Evolutionary conservation across 2,329 filamentous ascomycete species (phyloP), one percentile per base, ranked within the genome.

Genomic region (Metarhizium brunneum): DNA sequence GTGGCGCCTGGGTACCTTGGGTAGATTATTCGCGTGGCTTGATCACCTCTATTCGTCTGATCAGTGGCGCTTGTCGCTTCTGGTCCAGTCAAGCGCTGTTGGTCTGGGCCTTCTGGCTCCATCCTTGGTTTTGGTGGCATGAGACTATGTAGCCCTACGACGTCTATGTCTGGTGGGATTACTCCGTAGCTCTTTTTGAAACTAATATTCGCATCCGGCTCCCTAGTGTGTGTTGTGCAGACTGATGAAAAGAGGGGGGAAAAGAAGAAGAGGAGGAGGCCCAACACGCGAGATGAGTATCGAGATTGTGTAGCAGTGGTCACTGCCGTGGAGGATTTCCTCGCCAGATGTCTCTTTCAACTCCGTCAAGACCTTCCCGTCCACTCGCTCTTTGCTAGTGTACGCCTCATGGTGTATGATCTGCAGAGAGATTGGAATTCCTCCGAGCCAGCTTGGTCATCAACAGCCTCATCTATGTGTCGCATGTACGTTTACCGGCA

Each of bases 41-140:
- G 25, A 45, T 29, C 38, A 50, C 16, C 43, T 32, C 18, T 2
- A 45, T 45, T 16, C 4, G 18, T 30, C 52, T 40, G 11, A 35
- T 30, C 16, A 47, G 40, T 42, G 35, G 43, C 43, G 35, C 54
- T 49, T 55, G 54, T 49, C 32, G 50, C 32, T 52, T 52, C 42
- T 18, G 49, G 40, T 10, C 49, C 16, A 47, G 32, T 50, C 50
- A 52, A 42, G 54, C 47, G 54, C 42, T 36, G 43, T 49, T 30
- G 7, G 45, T 48, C 13, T 14, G 42, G 42, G 6, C 10, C 32
- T 10, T 5, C 42, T 43, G 13, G 25, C 10, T 35, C 20, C 38
- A 40, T 47, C 47, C 16, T 54, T 25, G 30, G 4, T 10, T 29
- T 20, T 35, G 25, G n/a, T 5, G 42, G 42, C 42, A 35, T 35